Percentiles rank a stretch among this genome's conserved stretches.
Conservation (phyloP, 306 rosid genomes). For the Urtica urens region DNA sequence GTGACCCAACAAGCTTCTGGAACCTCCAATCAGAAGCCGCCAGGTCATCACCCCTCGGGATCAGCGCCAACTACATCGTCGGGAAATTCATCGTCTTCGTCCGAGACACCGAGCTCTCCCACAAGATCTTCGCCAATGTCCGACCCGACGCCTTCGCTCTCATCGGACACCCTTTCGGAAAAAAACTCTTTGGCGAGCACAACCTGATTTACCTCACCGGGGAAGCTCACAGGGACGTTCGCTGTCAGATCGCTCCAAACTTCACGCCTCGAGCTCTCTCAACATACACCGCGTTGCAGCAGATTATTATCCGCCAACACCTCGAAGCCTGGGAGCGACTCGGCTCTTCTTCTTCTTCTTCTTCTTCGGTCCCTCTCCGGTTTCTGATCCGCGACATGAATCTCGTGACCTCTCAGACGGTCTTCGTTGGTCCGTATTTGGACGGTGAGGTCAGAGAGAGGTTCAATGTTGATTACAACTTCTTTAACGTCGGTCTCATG, state of each 20-base stretch:
- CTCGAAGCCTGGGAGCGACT: constrained; percentile 39
- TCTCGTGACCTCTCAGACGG: constrained; percentile 70
- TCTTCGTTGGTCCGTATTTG: constrained; percentile 75
- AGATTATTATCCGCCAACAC: constrained; percentile 56
- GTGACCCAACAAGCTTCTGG: constrained; percentile 66
- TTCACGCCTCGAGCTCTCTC: constrained; percentile 70
- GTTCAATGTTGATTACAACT: constrained; percentile 53
- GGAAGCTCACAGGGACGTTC: constrained; percentile 68
- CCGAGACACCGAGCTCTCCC: constrained; percentile 68
- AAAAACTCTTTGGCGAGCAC: constrained; percentile 81
- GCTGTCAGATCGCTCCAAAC: constrained; percentile 77
- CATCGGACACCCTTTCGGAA: constrained; percentile 85
- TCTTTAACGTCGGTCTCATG: constrained; percentile 78
- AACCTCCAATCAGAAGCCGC: constrained; percentile 44
- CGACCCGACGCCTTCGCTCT: constrained; percentile 59
- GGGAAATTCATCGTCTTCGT: constrained; percentile 69
- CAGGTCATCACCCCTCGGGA: constrained; percentile 35
- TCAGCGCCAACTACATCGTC: constrained; percentile 62
- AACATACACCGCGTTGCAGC: constrained; percentile 66
- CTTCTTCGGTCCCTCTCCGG: constrained; percentile 39
- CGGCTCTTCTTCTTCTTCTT: neutral
- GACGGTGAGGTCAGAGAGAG: constrained; percentile 29
- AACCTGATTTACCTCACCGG: constrained; percentile 84
- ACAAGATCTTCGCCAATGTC: constrained; percentile 72
- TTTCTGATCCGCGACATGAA: constrained; percentile 64